A percentile compares a stretch with the other conserved stretches of the same genome.
Conservation (phyloP, 176 grass and related monocot genomes). For the Triticum dicoccoides region DNA sequence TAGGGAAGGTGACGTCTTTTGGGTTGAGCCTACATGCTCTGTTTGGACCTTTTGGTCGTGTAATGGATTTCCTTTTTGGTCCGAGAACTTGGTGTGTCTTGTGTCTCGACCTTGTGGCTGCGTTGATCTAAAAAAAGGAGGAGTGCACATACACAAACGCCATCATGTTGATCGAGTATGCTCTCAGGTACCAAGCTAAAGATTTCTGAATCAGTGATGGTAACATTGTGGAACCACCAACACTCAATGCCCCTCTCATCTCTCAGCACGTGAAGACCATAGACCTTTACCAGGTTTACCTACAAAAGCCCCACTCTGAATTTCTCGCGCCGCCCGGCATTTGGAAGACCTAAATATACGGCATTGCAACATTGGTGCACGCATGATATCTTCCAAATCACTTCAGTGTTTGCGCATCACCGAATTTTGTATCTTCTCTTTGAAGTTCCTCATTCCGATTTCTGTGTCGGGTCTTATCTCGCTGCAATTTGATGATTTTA, state of each 20-base stretch:
- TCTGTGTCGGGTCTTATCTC: background rate
- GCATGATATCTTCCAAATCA: background rate
- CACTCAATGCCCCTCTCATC: background rate
- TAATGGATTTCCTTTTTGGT: no score
- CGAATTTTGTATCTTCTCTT: background rate
- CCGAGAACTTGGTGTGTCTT: no score
- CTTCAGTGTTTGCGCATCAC: background rate
- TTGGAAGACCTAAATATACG: background rate
- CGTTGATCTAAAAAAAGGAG: no score
- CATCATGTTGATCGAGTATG: background rate
- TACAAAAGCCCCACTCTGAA: background rate
- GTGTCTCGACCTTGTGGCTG: no score
- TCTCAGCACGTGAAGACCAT: background rate
- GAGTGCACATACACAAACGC: no score
- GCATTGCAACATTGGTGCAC: background rate
- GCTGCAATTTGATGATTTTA: no score
- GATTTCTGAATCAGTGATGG: background rate
- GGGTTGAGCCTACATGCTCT: no score
- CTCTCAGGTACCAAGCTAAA: background rate
- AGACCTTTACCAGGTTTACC: background rate
- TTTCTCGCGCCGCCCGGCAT: background rate
- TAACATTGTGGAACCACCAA: background rate
- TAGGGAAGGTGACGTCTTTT: no score
- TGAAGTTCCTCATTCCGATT: background rate
- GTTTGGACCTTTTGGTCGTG: no score